Evolutionary conservation across 2,329 filamentous ascomycete species (phyloP).

Genomic region (Talaromyces amestolkiae): DNA sequence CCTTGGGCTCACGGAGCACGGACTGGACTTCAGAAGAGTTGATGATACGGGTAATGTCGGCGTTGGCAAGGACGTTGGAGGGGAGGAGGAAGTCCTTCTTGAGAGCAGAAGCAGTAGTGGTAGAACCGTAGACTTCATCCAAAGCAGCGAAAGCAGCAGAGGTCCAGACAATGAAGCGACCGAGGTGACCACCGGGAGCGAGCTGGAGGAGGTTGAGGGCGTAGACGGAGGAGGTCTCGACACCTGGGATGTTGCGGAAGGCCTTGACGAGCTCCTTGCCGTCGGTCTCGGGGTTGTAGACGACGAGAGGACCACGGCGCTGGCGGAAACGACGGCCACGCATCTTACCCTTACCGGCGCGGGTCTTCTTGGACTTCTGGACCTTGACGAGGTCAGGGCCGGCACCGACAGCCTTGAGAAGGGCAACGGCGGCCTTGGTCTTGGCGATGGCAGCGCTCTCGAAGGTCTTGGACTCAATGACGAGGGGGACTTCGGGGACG

Average conservation of each 20-base stretch:
- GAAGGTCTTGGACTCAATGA: conserved; percentile 89
- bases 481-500: conserved; percentile 94
- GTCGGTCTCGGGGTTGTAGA: conserved; percentile 94
- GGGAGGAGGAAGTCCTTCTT: conserved; percentile 99
- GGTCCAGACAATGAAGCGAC: conserved; percentile 98
- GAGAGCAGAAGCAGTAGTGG: conserved; percentile 80
- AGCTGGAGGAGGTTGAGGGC: conserved; percentile 98
- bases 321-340: conserved; percentile 94
- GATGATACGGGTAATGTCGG: conserved; percentile 95
- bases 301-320: conserved; percentile 94
- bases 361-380: conserved; percentile 92
- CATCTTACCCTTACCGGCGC: conserved; percentile 98
- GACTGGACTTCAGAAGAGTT: conserved; percentile 99
- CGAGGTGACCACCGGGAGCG: conserved; percentile 96
- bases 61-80: conserved; percentile 85
- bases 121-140: conserved; percentile 94
- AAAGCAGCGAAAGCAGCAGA: conserved; percentile 95
- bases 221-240: conserved; percentile 93
- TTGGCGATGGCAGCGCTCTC: conserved; percentile 75
- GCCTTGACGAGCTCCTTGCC: conserved; percentile 90
- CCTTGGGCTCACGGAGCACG: conserved; percentile 88
- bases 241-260: conserved; percentile 98
- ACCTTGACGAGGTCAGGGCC: conserved; percentile 91
- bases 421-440: conserved; percentile 80
- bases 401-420: conserved; percentile 89